Evolutionary conservation across 2,329 filamentous ascomycete species (phyloP).

Genomic region (Diaporthe citrichinensis): DNA sequence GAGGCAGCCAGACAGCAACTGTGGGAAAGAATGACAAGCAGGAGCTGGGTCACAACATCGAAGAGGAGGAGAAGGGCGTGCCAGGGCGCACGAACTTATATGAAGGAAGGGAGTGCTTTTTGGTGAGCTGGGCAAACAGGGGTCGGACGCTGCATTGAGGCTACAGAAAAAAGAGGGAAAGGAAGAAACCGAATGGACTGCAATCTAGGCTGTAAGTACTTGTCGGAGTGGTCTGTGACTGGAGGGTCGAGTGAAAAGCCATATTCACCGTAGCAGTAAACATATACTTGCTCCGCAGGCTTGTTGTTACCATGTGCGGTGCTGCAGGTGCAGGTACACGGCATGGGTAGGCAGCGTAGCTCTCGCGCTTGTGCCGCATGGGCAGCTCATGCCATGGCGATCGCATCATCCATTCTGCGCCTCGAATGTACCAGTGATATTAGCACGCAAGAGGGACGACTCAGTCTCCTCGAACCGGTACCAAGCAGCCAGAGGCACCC

Average conservation of each 20-base stretch:
- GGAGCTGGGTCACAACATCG: not conserved
- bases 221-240: not conserved
- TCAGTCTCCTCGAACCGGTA: not conserved
- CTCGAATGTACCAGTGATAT: not conserved
- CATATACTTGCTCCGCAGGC: not conserved
- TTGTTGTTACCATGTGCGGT: not conserved
- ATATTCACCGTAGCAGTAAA: not conserved
- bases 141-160: not conserved
- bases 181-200: not conserved
- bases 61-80: not conserved
- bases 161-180: not conserved
- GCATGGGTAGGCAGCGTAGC: not conserved
- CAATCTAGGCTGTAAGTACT: not conserved
- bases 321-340: not conserved
- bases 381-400: not conserved
- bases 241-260: not conserved
- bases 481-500: not conserved
- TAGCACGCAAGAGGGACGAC: not conserved
- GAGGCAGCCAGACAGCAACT: constrained; percentile 11
- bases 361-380: constrained; percentile 1
- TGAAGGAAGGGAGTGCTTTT: not conserved
- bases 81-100: constrained; percentile 9
- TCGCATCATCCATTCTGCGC: constrained; percentile 21
- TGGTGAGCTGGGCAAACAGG: not conserved
- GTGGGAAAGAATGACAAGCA: constrained; percentile 22